Conservation (phyloP, 257 asterid genomes). For the Primulina eburnea region DNA sequence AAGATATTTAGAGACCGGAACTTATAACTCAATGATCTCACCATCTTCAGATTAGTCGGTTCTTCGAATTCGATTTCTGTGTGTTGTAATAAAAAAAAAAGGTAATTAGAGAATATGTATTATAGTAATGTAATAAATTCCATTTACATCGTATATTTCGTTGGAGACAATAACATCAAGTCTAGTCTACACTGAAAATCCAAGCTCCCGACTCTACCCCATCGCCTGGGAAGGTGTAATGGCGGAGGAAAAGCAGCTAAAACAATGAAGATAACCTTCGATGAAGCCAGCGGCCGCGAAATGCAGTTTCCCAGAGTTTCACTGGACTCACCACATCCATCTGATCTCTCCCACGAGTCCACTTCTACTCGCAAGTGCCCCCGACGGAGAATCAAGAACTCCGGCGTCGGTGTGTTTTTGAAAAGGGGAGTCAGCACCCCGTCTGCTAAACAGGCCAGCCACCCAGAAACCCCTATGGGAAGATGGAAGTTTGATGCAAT, state of each 20-base stretch:
- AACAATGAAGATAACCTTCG: slow-evolving; percentile 51
- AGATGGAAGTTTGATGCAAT: slow-evolving; percentile 58
- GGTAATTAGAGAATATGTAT: no score
- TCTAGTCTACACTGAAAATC: no score
- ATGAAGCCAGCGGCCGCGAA: not conserved
- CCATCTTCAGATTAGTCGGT: no score
- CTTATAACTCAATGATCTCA: no score
- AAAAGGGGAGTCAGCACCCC: slow-evolving; percentile 37
- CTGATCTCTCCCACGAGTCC: slow-evolving; percentile 42
- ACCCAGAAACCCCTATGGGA: slow-evolving; percentile 59
- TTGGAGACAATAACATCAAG: no score
- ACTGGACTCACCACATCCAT: slow-evolving; percentile 26
- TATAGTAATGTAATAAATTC: no score
- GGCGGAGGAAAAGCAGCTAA: slow-evolving; percentile 32
- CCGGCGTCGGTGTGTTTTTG: slow-evolving; percentile 41
- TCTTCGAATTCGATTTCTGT: no score
- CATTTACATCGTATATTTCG: no score
- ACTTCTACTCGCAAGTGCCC: slow-evolving; percentile 30
- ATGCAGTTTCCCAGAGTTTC: slow-evolving; percentile 7
- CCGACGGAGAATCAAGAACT: slow-evolving; percentile 48
- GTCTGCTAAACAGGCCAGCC: slow-evolving; percentile 34
- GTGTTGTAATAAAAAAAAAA: no score
- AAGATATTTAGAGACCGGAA: no score
- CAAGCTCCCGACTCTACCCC: not conserved
- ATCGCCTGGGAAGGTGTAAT: slow-evolving; percentile 17